Conservation (phyloP, 768 basidiomycete species). For the Podaxis sp. region DNA sequence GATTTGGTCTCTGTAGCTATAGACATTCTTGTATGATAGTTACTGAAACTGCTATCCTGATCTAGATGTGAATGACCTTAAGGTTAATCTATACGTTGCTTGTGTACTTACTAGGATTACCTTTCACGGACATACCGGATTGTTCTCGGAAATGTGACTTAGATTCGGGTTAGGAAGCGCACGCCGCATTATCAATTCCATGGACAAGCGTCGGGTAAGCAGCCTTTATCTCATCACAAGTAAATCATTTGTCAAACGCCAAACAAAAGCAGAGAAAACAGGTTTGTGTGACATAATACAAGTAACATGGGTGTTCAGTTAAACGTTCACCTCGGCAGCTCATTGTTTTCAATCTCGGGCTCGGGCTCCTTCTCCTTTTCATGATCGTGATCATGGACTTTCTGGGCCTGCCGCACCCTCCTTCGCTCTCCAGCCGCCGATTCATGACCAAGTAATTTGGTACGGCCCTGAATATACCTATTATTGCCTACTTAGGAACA, state of each 20-base stretch:
- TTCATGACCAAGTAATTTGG: slow-evolving; percentile 57
- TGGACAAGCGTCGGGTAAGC: no score
- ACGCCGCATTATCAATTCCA: no score
- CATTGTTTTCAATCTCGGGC: neutral
- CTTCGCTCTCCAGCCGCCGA: slow-evolving; percentile 39
- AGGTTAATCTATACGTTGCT: neutral
- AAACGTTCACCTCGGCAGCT: neutral
- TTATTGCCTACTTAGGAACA: neutral
- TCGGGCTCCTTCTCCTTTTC: neutral
- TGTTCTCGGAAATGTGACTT: no score
- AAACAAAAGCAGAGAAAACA: neutral
- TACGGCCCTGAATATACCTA: slow-evolving; percentile 48
- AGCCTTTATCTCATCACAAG: no score
- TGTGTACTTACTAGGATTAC: neutral
- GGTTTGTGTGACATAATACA: neutral
- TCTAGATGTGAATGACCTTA: neutral
- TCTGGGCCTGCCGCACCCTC: neutral
- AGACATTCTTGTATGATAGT: neutral
- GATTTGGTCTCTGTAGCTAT: slow-evolving; percentile 1
- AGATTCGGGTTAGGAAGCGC: no score
- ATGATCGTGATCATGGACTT: neutral
- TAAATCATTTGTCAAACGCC: neutral
- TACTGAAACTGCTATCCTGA: neutral
- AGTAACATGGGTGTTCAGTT: neutral
- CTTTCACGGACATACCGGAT: neutral